Evolutionary conservation across 192 early-diverging fungal species (phyloP).

Genomic region (Lobosporangium transversale): DNA sequence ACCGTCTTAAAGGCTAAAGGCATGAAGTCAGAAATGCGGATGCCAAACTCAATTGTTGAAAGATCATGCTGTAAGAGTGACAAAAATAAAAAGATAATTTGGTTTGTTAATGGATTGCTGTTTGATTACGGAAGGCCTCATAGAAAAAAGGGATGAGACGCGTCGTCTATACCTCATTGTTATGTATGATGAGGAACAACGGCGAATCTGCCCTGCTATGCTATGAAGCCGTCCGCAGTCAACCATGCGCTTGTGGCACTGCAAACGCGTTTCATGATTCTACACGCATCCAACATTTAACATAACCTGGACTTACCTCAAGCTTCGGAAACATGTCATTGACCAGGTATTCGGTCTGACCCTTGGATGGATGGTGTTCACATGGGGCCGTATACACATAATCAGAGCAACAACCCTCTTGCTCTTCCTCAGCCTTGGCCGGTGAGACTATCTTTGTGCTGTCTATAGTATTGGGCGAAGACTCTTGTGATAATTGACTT

Average conservation of each 20-base stretch:
- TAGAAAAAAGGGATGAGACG: not conserved
- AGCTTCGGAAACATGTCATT: constrained; percentile 55
- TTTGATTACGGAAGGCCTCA: not conserved
- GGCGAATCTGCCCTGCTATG: not conserved
- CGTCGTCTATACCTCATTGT: not conserved
- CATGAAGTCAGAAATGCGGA: constrained; percentile 64
- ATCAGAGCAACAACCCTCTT: constrained; percentile 20
- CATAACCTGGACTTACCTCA: constrained; percentile 29
- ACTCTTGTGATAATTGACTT: constrained; percentile 4
- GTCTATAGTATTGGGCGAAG: not conserved
- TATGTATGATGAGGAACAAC: not conserved
- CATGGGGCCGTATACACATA: constrained; percentile 50
- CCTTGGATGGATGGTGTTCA: constrained; percentile 51
- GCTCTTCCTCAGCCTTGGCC: not conserved
- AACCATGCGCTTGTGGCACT: not conserved
- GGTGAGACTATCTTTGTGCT: not conserved
- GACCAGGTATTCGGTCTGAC: constrained; percentile 48
- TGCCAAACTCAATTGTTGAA: constrained; percentile 69
- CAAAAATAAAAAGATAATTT: not conserved
- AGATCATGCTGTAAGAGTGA: constrained; percentile 32
- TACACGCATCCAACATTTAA: no score
- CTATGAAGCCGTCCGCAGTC: not conserved
- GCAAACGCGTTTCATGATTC: no score
- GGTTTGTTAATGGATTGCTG: not conserved
- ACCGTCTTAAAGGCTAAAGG: constrained; percentile 75